phyloP scores from a whole-genome alignment of 495 filamentous ascomycete genomes.

The Xylaria intraflava region DNA sequence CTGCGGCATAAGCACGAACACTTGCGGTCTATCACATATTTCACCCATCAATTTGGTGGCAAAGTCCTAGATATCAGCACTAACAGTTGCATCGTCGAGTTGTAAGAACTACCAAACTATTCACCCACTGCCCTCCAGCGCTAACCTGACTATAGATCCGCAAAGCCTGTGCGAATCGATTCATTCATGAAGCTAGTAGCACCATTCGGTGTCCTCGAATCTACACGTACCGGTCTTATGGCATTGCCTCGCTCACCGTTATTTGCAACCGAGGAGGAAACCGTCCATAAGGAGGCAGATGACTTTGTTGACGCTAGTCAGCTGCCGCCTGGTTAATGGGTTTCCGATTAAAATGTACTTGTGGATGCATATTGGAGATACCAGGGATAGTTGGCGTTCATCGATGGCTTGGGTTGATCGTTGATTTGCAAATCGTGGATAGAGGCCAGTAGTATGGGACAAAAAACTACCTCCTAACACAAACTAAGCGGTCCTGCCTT shows the following conservation, averaged over 20 bases:
- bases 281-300: constrained; percentile 78
- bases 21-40: constrained; percentile 84
- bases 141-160: constrained; percentile 52
- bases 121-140: constrained; percentile 2
- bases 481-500: neutral
- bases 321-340: constrained; percentile 77
- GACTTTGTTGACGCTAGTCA: constrained; percentile 88
- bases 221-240: constrained; percentile 90
- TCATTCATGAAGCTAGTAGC: constrained; percentile 93
- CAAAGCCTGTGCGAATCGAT: constrained; percentile 89
- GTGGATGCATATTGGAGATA: neutral
- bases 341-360: neutral
- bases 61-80: constrained; percentile 97
- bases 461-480: no score
- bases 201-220: constrained; percentile 96
- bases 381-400: constrained; percentile 16
- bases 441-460: constrained; percentile 9
- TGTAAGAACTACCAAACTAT: constrained; percentile 53
- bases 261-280: constrained; percentile 61
- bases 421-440: constrained; percentile 13
- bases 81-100: constrained; percentile 95
- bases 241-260: constrained; percentile 90
- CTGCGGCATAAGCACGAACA: constrained; percentile 95
- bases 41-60: constrained; percentile 95
- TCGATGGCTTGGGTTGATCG: constrained; percentile 12